Base-by-base conservation (phyloP, 805 yeast genomes). In the Candida hispaniensis region DNA sequence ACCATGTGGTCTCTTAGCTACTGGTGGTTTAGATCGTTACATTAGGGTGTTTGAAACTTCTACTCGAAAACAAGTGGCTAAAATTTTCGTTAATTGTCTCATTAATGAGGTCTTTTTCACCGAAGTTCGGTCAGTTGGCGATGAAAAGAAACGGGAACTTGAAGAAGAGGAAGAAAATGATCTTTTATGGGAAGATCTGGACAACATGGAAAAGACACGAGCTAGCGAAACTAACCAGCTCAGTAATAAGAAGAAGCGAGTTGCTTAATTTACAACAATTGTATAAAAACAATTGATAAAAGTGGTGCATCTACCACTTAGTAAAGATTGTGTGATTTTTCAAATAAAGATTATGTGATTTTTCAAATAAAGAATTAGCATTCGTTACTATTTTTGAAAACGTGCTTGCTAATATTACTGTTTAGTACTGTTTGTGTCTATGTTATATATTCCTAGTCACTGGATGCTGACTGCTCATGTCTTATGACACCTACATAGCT, bases 21-120 rank as follows among this genome's bases (percentile, higher is more conserved):
- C 81, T 12, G 96, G 93, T 26, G 93, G 95, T 0, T 66, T 86
- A 14, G 98, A 91, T 51, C 67, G 94, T 48, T 88, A 83, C 48
- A 64, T 82, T 16, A 68, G 95, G 40, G 81, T 80, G 3, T 88
- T 70, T 55, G 78, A 83, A 41, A 51, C 73, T 4, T 59, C 58
- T 2, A 57, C 73, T 1, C 65, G 93, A 34, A 69, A 70, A 26
- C 61, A 72, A 30, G 56, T 72, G 7, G 83, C 73, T 6, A 83
- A 83, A 50, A 79, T 81, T 4, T 88, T 70, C 47, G 49, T 78
- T 16, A 93, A 93, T 2, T 70, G 82, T 4, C 83, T 80, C 51
- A 64, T 82, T 11, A 65, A 68, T 14, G 58, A 63, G 17, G 66
- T 75, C 14, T 47, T 65, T 39, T 49, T 77, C 1, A 44, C 77